A percentile compares a stretch with the other conserved stretches of the same genome.
phyloP scores from a whole-genome alignment of 306 rosid species.

The Castanea mollissima region DNA sequence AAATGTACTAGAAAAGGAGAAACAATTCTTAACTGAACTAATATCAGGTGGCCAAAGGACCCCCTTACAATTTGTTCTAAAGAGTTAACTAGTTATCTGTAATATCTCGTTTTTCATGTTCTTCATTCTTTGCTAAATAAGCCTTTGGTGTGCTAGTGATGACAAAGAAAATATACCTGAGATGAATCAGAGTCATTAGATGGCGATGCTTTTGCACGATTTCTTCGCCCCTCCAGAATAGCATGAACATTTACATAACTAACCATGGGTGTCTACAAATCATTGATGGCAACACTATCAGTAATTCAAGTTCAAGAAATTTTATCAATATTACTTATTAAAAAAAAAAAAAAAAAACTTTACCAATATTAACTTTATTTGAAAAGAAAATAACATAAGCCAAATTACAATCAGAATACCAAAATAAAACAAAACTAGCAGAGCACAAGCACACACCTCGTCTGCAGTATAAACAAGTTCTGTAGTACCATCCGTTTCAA shows the following conservation, averaged over 20 bases:
- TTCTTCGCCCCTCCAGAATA: constrained; percentile 72
- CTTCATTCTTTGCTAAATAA: neutral
- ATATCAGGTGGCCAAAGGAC: neutral
- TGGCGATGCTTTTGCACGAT: constrained; percentile 69
- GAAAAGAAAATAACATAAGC: neutral
- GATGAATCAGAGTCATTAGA: constrained; percentile 56
- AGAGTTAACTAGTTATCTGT: neutral
- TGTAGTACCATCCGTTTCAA: constrained; percentile 88
- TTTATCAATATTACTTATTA: neutral
- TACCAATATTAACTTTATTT: neutral
- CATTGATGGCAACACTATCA: constrained; percentile 9
- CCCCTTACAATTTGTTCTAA: neutral
- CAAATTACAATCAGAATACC: neutral
- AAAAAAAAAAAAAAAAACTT: neutral
- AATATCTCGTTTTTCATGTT: neutral
- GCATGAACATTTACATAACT: constrained; percentile 95
- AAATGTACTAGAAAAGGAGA: neutral
- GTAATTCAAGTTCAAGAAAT: neutral
- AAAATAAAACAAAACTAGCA: neutral
- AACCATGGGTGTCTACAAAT: constrained; percentile 82
- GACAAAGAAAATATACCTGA: constrained; percentile 39
- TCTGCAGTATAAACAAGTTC: constrained; percentile 90
- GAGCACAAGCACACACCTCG: constrained; percentile 50
- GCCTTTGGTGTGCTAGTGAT: too few species aligned
- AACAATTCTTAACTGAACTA: neutral